These are phyloP conservation scores for Ordospora colligata DNA, from an alignment of 371 early-diverging fungal species.

Conservation along the genomic window DNA sequence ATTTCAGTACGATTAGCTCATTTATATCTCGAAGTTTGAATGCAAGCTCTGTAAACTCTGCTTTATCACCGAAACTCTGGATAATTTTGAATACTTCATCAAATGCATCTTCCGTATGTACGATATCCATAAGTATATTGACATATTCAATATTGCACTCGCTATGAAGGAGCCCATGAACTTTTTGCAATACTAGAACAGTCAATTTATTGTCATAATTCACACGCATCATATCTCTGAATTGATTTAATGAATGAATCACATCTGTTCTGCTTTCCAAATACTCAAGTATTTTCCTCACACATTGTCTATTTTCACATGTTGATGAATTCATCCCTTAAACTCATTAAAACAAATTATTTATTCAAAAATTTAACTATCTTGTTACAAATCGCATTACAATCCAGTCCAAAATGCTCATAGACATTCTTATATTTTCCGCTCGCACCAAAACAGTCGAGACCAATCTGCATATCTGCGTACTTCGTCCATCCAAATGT, in stretches of 20 bases:
- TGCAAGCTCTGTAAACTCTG: background rate
- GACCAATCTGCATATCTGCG: constrained; percentile 77
- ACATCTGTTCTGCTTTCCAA: background rate
- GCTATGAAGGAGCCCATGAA: background rate
- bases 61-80: background rate
- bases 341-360: background rate
- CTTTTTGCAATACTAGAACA: background rate
- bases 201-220: background rate
- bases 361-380: background rate
- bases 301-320: background rate
- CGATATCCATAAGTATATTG: background rate
- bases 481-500: constrained; percentile 87
- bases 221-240: background rate
- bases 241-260: background rate
- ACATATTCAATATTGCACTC: background rate
- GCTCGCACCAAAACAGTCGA: constrained; percentile 83
- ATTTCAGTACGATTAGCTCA: background rate
- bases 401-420: constrained; percentile 14
- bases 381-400: background rate
- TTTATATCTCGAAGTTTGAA: background rate
- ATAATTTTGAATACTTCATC: constrained; percentile 4
- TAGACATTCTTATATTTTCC: constrained; percentile 60
- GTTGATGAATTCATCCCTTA: background rate
- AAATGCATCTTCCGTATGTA: background rate
- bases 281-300: background rate